Evolutionary conservation across 2,329 filamentous ascomycete genomes (phyloP), one percentile per base, ranked within the genome.

Genomic region (Colletotrichum somersetense): DNA sequence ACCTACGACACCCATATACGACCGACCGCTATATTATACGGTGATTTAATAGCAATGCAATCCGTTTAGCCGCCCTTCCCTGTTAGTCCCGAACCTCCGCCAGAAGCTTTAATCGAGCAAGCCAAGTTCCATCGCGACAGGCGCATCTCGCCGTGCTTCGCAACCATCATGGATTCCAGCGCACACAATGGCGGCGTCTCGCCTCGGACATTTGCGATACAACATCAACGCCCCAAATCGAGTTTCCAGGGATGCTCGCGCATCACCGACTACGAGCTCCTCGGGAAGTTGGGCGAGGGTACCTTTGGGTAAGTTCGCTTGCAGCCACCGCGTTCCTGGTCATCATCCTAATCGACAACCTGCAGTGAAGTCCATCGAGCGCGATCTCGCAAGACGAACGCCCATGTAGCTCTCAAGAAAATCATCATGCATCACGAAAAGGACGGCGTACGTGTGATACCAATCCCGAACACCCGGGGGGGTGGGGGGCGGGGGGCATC

Each of bases 371-470:
- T 98, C 50, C 94, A 97, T 82, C 96, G 96, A 79, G 96, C 95
- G 73, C 89, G 89, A 73, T 94, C 93, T 38, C 91, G 90, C 77
- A 92, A 89, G 78, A 93, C 91, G 1, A 92, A 93, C 66, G 87
- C 89, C 33, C 82, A 96, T 57, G 93, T 97, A 73, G 96, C 96
- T 5, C 83, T 99, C 78, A 99, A 99, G 86, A 98, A 98, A 88
- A 99, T 99, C 76, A 90, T 99, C 75, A 98, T 98, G 93, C 96
- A 98, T 81, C 97, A 98, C 81, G 96, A 99, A 85, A 98, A 98
- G 81, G 96, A 99, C 82, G 96, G 96, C 62, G 91, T 93, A 83
- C 77, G 91, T 83, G 20, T 55, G 30, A 26, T 30, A 30, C n/a
- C 38, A 50, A 33, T 46, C 26, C 50, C 20, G 50, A 26, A 26